Conservation (phyloP, 345 rosid genomes). For the Salix koriyanagi region DNA sequence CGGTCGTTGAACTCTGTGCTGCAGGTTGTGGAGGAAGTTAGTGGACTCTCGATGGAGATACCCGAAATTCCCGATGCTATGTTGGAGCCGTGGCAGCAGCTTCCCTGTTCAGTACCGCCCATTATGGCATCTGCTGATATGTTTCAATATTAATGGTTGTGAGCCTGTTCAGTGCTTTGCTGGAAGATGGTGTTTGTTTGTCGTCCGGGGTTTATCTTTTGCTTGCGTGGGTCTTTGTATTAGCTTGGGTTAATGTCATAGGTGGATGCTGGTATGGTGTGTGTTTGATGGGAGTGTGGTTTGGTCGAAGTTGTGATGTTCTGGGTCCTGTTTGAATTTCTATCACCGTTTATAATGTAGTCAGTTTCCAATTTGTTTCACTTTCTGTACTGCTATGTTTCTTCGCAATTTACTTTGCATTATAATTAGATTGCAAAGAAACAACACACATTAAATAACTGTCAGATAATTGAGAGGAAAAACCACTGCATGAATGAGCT, state of each 20-base stretch:
- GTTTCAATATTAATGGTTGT: slow-evolving; percentile 18
- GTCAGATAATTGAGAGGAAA: too few species aligned
- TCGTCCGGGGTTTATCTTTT: neutral
- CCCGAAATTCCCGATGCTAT: slow-evolving; percentile 65
- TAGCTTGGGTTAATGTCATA: too few species aligned
- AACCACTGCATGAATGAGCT: too few species aligned
- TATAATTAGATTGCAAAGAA: too few species aligned
- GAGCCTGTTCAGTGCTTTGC: neutral
- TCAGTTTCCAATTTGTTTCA: neutral
- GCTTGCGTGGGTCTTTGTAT: neutral
- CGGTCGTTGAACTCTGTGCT: slow-evolving; percentile 52
- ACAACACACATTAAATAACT: too few species aligned
- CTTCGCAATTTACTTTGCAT: neutral
- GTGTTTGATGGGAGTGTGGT: neutral
- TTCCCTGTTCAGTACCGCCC: slow-evolving; percentile 50
- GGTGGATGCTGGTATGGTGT: neutral
- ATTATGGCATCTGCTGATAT: slow-evolving; percentile 48
- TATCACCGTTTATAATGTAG: neutral
- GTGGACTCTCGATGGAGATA: slow-evolving; percentile 54
- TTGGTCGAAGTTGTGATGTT: neutral
- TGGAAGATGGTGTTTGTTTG: neutral
- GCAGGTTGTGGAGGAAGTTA: slow-evolving; percentile 52
- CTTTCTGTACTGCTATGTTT: neutral
- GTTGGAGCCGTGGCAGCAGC: slow-evolving; percentile 59
- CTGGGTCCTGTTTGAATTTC: too few species aligned